Conservation (phyloP, 2,329 filamentous ascomycete genomes). For the Nemania sp. region DNA sequence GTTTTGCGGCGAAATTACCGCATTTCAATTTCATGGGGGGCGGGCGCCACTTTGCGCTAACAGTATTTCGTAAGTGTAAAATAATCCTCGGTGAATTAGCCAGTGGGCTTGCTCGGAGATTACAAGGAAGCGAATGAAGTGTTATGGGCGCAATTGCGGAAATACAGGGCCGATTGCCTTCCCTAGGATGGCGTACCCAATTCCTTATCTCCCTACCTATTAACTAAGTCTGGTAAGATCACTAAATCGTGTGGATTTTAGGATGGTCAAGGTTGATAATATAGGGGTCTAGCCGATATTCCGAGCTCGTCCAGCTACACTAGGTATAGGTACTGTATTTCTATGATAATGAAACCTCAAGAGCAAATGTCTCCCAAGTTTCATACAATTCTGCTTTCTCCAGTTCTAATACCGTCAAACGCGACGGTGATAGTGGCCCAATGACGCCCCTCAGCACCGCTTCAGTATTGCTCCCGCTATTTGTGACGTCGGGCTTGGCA, state of each 20-base stretch:
- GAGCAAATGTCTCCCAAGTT: background rate
- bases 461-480: conserved; percentile 35
- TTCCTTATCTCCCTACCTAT: too few species aligned
- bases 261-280: background rate
- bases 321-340: too few species aligned
- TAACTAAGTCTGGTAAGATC: too few species aligned
- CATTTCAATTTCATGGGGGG: too few species aligned
- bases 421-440: conserved; percentile 8
- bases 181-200: too few species aligned
- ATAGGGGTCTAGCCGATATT: conserved; percentile 16
- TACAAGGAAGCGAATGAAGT: too few species aligned
- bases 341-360: conserved; percentile 11
- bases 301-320: conserved; percentile 8
- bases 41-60: too few species aligned
- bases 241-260: too few species aligned
- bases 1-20: too few species aligned
- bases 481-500: conserved; percentile 38
- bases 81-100: too few species aligned
- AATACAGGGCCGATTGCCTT: conserved; percentile 21
- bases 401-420: conserved; percentile 7
- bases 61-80: too few species aligned
- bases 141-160: conserved; percentile 10
- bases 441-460: conserved; percentile 31
- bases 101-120: too few species aligned
- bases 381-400: background rate